A percentile compares a stretch with the other conserved stretches of the same genome.
Conservation (phyloP, 2,329 filamentous ascomycete genomes). For the Sporothrix brunneoviolacea region DNA sequence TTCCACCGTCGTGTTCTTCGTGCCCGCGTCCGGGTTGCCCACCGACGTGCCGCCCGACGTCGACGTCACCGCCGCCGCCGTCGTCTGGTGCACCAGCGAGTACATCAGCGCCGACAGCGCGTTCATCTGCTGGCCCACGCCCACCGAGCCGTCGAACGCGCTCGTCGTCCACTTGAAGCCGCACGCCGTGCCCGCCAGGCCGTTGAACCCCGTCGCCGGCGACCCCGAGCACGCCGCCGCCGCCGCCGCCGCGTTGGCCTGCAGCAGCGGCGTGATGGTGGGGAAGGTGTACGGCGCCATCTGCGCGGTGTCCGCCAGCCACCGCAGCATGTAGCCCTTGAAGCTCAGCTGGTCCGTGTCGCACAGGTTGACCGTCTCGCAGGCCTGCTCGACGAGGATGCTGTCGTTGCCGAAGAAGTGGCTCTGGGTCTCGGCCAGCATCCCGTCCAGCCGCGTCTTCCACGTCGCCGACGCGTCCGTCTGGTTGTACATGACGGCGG, state of each 20-base stretch:
- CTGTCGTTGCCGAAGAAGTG: constrained; percentile 52
- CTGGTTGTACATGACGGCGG: constrained; percentile 57
- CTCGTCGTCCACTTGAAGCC: constrained; percentile 58
- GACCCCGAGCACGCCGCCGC: constrained; percentile 44
- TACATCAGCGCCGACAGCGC: constrained; percentile 58
- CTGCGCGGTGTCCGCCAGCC: constrained; percentile 50
- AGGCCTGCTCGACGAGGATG: constrained; percentile 60
- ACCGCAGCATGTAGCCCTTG: constrained; percentile 69
- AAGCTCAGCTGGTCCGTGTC: constrained; percentile 67
- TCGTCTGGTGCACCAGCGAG: constrained; percentile 42
- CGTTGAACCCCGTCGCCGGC: constrained; percentile 38
- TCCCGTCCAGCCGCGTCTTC: constrained; percentile 51
- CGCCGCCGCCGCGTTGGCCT: constrained; percentile 45
- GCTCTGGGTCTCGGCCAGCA: constrained; percentile 43
- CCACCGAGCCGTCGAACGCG: constrained; percentile 51
- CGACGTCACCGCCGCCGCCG: constrained; percentile 39
- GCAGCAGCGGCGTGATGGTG: constrained; percentile 45
- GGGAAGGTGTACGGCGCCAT: constrained; percentile 47
- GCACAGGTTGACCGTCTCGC: constrained; percentile 56
- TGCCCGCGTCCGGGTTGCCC: constrained; percentile 44
- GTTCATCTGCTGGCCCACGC: constrained; percentile 66
- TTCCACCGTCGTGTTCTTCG: constrained; percentile 21
- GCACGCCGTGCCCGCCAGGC: constrained; percentile 53
- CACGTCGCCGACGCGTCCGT: constrained; percentile 46
- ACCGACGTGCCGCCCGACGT: constrained; percentile 53